Base-by-base conservation (phyloP, 345 rosid species). In the Moricandia arvensis region DNA sequence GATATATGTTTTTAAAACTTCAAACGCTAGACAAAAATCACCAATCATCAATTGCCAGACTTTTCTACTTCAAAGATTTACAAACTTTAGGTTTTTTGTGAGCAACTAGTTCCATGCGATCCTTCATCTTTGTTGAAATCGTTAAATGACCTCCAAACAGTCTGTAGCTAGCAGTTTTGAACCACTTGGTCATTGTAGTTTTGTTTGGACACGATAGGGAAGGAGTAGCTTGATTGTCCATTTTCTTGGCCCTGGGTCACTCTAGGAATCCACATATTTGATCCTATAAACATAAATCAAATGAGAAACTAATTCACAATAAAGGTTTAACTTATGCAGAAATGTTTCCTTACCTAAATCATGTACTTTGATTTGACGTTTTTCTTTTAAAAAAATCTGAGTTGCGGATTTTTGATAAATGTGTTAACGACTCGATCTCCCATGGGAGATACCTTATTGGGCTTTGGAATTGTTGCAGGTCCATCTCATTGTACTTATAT, bases 401-500 rank as follows among this genome's bases (percentile, higher is more conserved):
- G 0, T 69, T 3, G 0, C 3, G 3, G 35, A 5, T 4, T 1
- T 8, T 2, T 57, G 83, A 58, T 55, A 87, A 79, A 35, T 79
- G 53, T 15, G 60, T 43, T 38, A 80, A 75, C 60, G 79, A 83
- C 59, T 88, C 87, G 26, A 86, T 84, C 21, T 88, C 87, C 90
- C 87, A 88, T 21, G 87, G 87, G 24, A 66, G 89, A 88, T 73
- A 86, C 87, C 59, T 82, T 83, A 33, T 82, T 80, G 29, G 90
- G 90, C 79, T 86, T 83, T 74, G 43, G 83, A 72, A 84, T 74
- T 54, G 24, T 21, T 21, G 24, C 24, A 21, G 24, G 24, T 21
- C 82, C 88, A 79, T 89, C 93, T 89, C 87, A 86, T 80, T 87
- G 87, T 65, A 84, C 70, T 89, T 89, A 73, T 8, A 75, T 43